Conservation (phyloP, 1,284 basidiomycete genomes). For the Fistulinella cinereoalba region DNA sequence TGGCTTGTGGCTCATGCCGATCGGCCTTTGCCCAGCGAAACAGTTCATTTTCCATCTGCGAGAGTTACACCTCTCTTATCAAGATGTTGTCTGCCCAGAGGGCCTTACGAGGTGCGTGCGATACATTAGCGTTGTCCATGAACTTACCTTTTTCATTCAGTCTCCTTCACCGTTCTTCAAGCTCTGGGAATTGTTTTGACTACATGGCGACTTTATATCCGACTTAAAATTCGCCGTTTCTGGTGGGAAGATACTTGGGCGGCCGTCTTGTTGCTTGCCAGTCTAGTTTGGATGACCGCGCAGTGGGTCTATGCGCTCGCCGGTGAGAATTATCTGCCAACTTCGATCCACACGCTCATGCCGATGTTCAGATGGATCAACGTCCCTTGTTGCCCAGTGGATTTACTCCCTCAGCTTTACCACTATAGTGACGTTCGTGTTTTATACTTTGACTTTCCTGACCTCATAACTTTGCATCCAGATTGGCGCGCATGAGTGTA, state of each 20-base stretch:
- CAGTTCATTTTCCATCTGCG: no score
- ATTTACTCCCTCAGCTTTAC: conserved; percentile 11
- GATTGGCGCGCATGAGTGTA: conserved; percentile 17
- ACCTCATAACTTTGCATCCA: conserved; percentile 2
- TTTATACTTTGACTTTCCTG: background rate
- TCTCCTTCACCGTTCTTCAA: background rate
- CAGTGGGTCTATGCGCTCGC: conserved; percentile 11
- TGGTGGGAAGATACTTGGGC: conserved; percentile 15
- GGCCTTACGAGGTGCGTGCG: no score
- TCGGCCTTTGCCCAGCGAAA: no score
- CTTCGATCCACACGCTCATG: background rate
- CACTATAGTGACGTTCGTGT: conserved; percentile 10
- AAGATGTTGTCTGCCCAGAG: no score
- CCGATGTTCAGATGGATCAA: conserved; percentile 4
- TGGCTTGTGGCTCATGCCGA: no score
- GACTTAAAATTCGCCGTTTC: conserved; percentile 11
- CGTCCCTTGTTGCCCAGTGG: conserved; percentile 10
- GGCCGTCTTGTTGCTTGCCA: background rate
- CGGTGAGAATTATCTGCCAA: conserved; percentile 5
- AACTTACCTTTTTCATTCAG: no score
- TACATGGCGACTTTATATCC: conserved; percentile 10
- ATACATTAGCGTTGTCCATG: no score
- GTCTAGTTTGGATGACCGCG: background rate
- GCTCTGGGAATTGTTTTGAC: conserved; percentile 9
- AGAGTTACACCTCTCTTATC: no score